Evolutionary conservation across 768 basidiomycete species (phyloP).

Genomic region (Rhodotorula kratochvilovae): DNA sequence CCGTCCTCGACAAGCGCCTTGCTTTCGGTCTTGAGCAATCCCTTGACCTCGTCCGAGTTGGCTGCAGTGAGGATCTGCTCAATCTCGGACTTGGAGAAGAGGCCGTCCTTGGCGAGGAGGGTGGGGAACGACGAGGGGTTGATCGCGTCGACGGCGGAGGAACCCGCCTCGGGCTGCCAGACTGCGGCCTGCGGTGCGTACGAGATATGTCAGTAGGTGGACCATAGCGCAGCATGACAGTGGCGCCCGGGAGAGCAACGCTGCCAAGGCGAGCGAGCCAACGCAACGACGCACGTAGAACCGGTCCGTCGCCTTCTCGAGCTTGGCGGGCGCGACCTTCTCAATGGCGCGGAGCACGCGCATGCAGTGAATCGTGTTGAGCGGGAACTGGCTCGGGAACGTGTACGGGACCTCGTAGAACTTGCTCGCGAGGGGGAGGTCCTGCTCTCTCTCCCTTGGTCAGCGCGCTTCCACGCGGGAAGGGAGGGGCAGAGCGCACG

Average conservation of each 20-base stretch:
- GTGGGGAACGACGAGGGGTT: not conserved
- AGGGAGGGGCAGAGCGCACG: not conserved
- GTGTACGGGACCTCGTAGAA: constrained; percentile 13
- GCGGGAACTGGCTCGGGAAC: constrained; percentile 27
- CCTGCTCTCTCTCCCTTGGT: not conserved
- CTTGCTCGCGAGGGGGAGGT: constrained; percentile 18
- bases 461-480: no score
- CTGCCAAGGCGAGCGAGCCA: not conserved
- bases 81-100: constrained; percentile 2
- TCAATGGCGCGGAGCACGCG: constrained; percentile 22
- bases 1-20: constrained; percentile 5
- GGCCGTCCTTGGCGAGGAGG: not conserved
- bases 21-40: constrained; percentile 22
- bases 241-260: no score
- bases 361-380: constrained; percentile 31
- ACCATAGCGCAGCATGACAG: no score
- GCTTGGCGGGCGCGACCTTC: constrained; percentile 1
- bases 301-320: constrained; percentile 14
- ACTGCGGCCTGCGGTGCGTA: not conserved
- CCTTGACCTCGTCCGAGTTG: constrained; percentile 16
- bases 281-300: constrained; percentile 25
- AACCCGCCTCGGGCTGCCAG: not conserved
- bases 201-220: not conserved
- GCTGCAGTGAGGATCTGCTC: not conserved
- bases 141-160: constrained; percentile 6